Base-by-base conservation (phyloP, 805 yeast species). In the Suhomyces faveliae region DNA sequence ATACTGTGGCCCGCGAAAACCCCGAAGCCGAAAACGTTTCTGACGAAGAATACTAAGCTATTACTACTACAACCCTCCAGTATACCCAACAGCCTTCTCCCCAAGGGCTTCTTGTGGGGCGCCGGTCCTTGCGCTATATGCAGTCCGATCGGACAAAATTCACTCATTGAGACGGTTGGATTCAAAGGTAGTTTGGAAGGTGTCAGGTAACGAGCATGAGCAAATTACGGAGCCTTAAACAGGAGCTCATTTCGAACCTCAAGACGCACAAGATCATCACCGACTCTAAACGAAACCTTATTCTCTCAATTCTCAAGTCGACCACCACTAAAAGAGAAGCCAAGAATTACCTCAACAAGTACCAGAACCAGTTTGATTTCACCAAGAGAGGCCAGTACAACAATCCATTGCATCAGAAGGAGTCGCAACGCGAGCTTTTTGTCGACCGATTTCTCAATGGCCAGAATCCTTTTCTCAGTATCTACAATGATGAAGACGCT, bases 281-380 rank as follows among this genome's bases (percentile, higher is more conserved):
- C 7, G 68, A 73, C 40, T 78, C 80, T 15, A 83, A 81, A 54
- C 75, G 81, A 54, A 88, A 87, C 46, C 70, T 92, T 43, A 84
- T 92, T n/a, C 70, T 89, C 13, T 84, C 97, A 1, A 90, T 92
- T 20, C 73, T 92, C 49, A 85, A 85, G 58, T 84, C 96, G 1
- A 88, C 97, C 3, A 95, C 97, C 5, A 92, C 98, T 1, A 91
- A 89, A 63, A 74, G 99, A 51, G 98, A 92, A 61, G 96, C 96
- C 4, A 78, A 81, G 52, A 86, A 85, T 53, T 92, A 91, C 61
- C 68, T 92, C 41, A 72, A 80, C 29, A 87, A 85, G 60, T 92
- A 91, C 61, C 77, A 81, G 41, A 65, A 75, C 49, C 75, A 69
- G 51, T 71, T 71, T 51, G 66, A 65, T 48, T 58, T 64, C 46